These are phyloP conservation scores for Thecaphora thlaspeos DNA, from an alignment of 1,284 basidiomycete species.

Conservation along the genomic window DNA sequence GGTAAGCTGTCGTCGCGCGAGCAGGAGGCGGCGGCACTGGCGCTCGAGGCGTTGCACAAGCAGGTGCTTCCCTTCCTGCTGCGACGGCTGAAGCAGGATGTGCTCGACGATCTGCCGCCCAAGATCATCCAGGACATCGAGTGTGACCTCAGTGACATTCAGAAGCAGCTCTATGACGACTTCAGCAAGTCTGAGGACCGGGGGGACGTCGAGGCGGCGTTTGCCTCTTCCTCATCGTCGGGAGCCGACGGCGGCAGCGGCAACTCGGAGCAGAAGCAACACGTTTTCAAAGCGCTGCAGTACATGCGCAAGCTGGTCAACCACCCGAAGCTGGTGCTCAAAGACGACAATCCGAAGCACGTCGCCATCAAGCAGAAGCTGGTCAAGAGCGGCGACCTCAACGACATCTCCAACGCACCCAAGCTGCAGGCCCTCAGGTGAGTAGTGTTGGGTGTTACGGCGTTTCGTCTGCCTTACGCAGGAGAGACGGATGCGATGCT, in stretches of 20 bases:
- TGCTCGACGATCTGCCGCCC: slow-evolving; percentile 90
- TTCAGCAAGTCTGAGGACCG: slow-evolving; percentile 66
- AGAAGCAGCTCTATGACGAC: slow-evolving; percentile 74
- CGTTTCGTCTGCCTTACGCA: too few relatives aligned
- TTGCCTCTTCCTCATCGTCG: slow-evolving; percentile 13
- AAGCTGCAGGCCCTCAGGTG: slow-evolving; percentile 88
- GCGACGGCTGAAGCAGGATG: slow-evolving; percentile 94
- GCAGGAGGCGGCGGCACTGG: slow-evolving; percentile 76
- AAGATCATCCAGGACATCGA: slow-evolving; percentile 99
- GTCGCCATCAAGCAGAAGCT: slow-evolving; percentile 68
- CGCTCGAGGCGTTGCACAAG: slow-evolving; percentile 93
- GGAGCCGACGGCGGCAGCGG: slow-evolving; percentile 64
- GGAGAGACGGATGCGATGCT: too few relatives aligned
- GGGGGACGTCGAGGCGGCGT: slow-evolving; percentile 61
- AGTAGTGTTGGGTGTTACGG: slow-evolving; percentile 56
- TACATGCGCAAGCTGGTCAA: slow-evolving; percentile 98
- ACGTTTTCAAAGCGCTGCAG: slow-evolving; percentile 67
- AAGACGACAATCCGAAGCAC: slow-evolving; percentile 58
- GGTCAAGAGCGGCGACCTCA: slow-evolving; percentile 60
- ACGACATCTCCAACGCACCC: slow-evolving; percentile 85
- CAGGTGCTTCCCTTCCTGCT: slow-evolving; percentile 98
- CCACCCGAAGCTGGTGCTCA: slow-evolving; percentile 69
- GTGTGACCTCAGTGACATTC: slow-evolving; percentile 77
- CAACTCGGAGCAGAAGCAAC: slow-evolving; percentile 56
- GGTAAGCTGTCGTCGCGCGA: slow-evolving; percentile 84